Conservation (phyloP, 257 asterid species). For the Ballota nigra region DNA sequence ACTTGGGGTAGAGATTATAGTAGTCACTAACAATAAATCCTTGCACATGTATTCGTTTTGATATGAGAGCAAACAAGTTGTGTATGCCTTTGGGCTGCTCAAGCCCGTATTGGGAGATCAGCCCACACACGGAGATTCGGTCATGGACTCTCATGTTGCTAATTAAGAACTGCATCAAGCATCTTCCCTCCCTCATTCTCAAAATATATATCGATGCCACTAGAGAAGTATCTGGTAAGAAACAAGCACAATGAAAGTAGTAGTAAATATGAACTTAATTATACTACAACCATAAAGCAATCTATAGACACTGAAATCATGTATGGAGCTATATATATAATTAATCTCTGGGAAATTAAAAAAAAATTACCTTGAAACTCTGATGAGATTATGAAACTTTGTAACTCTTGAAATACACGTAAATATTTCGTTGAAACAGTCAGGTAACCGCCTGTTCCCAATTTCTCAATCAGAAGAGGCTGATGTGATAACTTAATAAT, state of each 20-base stretch:
- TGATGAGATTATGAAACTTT: no score
- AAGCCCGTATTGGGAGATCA: conserved; percentile 14
- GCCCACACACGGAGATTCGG: conserved; percentile 1
- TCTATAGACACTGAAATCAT: background rate
- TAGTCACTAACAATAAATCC: conserved; percentile 15
- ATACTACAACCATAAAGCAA: background rate
- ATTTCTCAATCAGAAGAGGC: no score
- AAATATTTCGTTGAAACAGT: no score
- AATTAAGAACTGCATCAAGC: conserved; percentile 19
- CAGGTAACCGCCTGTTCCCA: no score
- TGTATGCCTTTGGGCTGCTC: background rate
- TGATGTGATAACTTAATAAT: no score
- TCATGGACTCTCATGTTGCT: conserved; percentile 1
- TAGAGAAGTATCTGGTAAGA: conserved; percentile 1
- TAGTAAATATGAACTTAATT: background rate
- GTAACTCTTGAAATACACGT: no score
- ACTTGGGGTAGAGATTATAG: conserved; percentile 5
- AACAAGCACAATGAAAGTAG: background rate
- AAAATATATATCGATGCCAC: conserved; percentile 14
- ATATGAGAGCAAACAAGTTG: background rate
- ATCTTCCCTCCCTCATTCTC: conserved; percentile 14
- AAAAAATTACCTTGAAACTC: no score
- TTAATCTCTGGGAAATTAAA: background rate
- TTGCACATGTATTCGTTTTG: background rate
- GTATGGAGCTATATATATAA: background rate